Conservation (phyloP, 2,329 filamentous ascomycete species). For the Beauveria varroae region DNA sequence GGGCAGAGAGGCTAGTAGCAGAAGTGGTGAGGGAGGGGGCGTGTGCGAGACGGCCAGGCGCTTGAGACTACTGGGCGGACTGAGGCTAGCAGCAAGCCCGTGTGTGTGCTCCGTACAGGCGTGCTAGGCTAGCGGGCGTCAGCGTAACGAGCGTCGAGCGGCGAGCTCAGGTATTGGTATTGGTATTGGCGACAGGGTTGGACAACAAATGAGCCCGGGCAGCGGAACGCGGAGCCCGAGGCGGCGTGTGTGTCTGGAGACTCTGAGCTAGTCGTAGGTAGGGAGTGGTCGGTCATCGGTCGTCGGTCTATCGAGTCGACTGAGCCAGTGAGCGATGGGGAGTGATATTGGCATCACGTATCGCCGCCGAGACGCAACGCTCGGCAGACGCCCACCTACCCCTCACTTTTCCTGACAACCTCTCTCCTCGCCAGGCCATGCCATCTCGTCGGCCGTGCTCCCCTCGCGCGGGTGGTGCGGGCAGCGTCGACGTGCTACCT, state of each 20-base stretch:
- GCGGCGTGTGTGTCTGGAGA: not conserved
- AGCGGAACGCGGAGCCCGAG: not conserved
- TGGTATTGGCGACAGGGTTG: conserved; percentile 1
- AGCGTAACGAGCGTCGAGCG: not conserved
- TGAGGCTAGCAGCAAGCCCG: too few relatives aligned
- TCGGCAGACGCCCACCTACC: not conserved
- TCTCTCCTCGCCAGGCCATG: not conserved
- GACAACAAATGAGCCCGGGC: not conserved
- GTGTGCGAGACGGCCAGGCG: not conserved
- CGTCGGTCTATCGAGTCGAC: not conserved
- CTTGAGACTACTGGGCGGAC: not conserved
- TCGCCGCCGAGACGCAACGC: not conserved
- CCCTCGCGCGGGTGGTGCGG: not conserved
- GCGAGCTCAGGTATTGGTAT: not conserved
- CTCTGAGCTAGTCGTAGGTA: too few relatives aligned
- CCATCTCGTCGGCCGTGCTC: not conserved
- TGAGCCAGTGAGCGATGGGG: not conserved
- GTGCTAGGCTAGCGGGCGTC: not conserved
- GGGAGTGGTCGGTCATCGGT: too few relatives aligned
- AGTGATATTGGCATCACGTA: not conserved
- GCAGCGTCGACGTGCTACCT: not conserved
- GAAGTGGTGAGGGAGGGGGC: not conserved
- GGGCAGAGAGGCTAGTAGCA: not conserved
- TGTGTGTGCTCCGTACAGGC: not conserved
- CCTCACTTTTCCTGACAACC: not conserved